Base-by-base conservation (phyloP, 2,329 filamentous ascomycete genomes). In the Trichophaea hybrida region DNA sequence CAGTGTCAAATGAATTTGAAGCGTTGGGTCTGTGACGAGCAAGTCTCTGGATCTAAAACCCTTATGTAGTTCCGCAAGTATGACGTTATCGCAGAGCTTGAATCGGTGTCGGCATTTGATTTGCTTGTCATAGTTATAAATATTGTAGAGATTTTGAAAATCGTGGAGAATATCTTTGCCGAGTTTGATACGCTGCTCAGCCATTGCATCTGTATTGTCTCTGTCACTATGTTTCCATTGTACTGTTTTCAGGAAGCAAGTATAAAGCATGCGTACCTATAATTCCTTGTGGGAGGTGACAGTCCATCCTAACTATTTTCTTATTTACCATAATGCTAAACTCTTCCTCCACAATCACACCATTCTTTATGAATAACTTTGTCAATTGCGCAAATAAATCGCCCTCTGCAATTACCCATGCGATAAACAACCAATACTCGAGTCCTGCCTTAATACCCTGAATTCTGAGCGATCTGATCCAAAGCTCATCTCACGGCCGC, bases 381-480 rank as follows among this genome's bases (percentile, higher is more conserved):
- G 49, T 48, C 2, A 43, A 32, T 17, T 50, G 37, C 10, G 32
- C n/a, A 34, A 59, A 62, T 31, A 31, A 46, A 4, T 37, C 38
- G 3, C 53, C 32, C 5, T 32, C 55, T 13, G 37, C 55, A 58
- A 61, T 63, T 10, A 63, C 61, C 62, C 58, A 60, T 8, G 61
- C 24, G 10, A 64, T 51, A 31, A 63, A 64, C 6, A 64, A 10
- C 58, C 61, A 63, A 12, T 52, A 43, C 15, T 61, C 59, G 34
- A 44, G 49, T 4, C 57, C 59, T 8, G 32, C 6, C n/a, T 33
- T 46, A 37, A 35, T 24, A 6, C 31, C 54, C 15, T 49, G 8
- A 0, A 5, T 4, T 12, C 10, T 58, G 37, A 40, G 58, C 6
- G 37, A 40, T 5, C 44, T 7, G 31, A 64, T 61, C 63, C 61